A percentile compares a stretch with the other conserved stretches of the same genome.
These are phyloP conservation scores for Porodaedalea pini DNA, from an alignment of 1,284 basidiomycete genomes.

Conservation along the genomic window DNA sequence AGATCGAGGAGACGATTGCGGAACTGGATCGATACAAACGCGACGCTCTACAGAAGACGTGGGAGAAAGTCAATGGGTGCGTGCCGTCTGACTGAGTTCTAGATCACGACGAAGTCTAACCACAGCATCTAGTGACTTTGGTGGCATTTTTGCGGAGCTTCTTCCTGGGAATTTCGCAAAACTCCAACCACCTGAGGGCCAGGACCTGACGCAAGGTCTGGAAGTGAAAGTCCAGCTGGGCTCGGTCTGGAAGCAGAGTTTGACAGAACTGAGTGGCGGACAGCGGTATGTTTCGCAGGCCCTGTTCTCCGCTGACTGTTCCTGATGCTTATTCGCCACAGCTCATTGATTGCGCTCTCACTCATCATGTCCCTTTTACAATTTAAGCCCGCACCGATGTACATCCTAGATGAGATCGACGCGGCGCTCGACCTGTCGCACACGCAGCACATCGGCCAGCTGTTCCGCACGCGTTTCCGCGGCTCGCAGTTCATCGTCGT, in stretches of 20 bases:
- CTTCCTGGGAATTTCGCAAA: slow-evolving; percentile 97
- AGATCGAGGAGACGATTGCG: slow-evolving; percentile 93
- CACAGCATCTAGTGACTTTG: slow-evolving; percentile 74
- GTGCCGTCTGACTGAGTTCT: slow-evolving; percentile 27
- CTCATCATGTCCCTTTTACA: slow-evolving; percentile 97
- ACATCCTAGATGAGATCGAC: slow-evolving; percentile 98
- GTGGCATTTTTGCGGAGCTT: slow-evolving; percentile 93
- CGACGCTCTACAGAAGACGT: slow-evolving; percentile 91
- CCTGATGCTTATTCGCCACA: slow-evolving; percentile 31
- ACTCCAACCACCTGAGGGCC: slow-evolving; percentile 89
- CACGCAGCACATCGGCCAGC: slow-evolving; percentile 94
- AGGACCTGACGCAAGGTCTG: slow-evolving; percentile 90
- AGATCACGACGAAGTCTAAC: not conserved
- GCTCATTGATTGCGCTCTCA: slow-evolving; percentile 93
- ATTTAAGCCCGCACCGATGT: slow-evolving; percentile 99
- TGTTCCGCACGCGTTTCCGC: slow-evolving; percentile 96
- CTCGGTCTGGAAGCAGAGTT: slow-evolving; percentile 93
- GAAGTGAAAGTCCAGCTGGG: slow-evolving; percentile 97
- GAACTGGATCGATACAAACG: slow-evolving; percentile 94
- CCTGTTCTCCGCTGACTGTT: not conserved
- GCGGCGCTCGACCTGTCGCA: slow-evolving; percentile 94
- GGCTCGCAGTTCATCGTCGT: slow-evolving; percentile 98
- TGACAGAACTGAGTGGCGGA: slow-evolving; percentile 96
- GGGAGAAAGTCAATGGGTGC: slow-evolving; percentile 91
- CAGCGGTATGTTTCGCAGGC: slow-evolving; percentile 67